Conservation (phyloP, 768 basidiomycete genomes). For the Candolleomyces aberdarensis region DNA sequence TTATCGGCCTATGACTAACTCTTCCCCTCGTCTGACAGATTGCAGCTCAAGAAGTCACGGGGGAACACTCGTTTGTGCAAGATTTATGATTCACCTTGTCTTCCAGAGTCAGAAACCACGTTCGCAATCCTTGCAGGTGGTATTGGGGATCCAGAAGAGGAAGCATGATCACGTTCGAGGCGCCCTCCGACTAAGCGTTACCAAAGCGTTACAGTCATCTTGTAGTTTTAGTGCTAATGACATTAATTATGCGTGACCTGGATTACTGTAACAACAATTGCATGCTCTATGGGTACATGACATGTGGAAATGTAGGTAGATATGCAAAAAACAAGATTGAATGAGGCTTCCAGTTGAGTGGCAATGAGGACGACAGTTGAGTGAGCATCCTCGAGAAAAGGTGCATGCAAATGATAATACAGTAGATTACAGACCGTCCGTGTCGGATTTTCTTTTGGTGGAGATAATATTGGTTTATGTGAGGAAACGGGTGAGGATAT, state of each 20-base stretch:
- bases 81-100: slow-evolving; percentile 96
- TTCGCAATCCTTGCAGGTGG: slow-evolving; percentile 92
- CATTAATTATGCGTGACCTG: slow-evolving; percentile 15
- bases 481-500: slow-evolving; percentile 87
- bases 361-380: slow-evolving; percentile 32
- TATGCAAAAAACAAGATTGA: background rate
- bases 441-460: slow-evolving; percentile 22
- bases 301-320: slow-evolving; percentile 5
- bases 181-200: background rate
- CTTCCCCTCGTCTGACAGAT: slow-evolving; percentile 35
- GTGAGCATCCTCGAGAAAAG: slow-evolving; percentile 22
- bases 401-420: slow-evolving; percentile 17
- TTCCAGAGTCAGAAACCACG: slow-evolving; percentile 94
- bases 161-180: slow-evolving; percentile 39
- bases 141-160: slow-evolving; percentile 93
- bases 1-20: slow-evolving; percentile 2
- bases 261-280: slow-evolving; percentile 20
- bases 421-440: slow-evolving; percentile 29
- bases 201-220: background rate
- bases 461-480: slow-evolving; percentile 31
- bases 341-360: slow-evolving; percentile 47
- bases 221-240: background rate
- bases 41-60: slow-evolving; percentile 90
- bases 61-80: slow-evolving; percentile 93
- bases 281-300: slow-evolving; percentile 13